Evolutionary conservation across 345 rosid species (phyloP).

Genomic region (Gossypium mustelinum): DNA sequence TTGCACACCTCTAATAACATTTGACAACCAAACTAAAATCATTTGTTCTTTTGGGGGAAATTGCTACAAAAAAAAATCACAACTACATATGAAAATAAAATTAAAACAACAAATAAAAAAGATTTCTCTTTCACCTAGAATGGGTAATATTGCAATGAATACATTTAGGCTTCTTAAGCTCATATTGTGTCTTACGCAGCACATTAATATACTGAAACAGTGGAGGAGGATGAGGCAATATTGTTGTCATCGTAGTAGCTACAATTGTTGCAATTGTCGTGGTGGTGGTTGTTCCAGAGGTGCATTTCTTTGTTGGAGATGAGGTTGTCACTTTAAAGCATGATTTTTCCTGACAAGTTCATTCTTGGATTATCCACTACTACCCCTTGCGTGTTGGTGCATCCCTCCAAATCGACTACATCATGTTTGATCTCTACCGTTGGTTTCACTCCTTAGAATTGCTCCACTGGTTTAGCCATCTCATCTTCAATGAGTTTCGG

Average conservation of each 20-base stretch:
- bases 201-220: conserved; percentile 28
- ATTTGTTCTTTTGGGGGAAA: neutral
- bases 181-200: conserved; percentile 69
- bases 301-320: conserved; percentile 38
- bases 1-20: too few relatives aligned
- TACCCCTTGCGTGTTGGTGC: too few relatives aligned
- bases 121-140: conserved; percentile 47
- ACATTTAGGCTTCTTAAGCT: conserved; percentile 95
- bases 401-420: too few relatives aligned
- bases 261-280: neutral
- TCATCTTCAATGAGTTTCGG: too few relatives aligned
- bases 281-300: conserved; percentile 14
- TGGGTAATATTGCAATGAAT: conserved; percentile 95
- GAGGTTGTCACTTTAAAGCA: conserved; percentile 45
- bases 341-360: neutral
- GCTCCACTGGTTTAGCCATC: too few relatives aligned
- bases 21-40: too few relatives aligned
- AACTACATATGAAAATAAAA: too few relatives aligned
- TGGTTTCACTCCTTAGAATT: too few relatives aligned
- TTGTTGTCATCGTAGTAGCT: conserved; percentile 4
- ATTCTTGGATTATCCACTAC: too few relatives aligned
- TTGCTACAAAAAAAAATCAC: neutral
- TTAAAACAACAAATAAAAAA: neutral
- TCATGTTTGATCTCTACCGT: too few relatives aligned
- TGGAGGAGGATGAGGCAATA: conserved; percentile 14